Conservation (phyloP, 345 rosid genomes). For the Sonneratia caseolaris region DNA sequence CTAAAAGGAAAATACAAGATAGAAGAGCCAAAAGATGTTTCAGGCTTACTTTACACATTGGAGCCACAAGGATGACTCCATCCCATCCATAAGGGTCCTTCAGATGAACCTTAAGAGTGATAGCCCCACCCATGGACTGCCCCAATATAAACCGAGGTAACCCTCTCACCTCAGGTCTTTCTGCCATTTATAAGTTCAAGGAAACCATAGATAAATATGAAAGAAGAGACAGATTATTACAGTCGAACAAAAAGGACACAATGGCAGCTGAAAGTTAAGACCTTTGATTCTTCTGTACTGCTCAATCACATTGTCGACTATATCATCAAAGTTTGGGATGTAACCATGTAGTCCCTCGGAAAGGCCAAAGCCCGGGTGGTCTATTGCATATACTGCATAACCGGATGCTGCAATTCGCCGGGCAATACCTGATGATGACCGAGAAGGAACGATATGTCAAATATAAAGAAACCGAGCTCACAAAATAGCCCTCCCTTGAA, state of each 20-base stretch:
- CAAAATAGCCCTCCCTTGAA: background rate
- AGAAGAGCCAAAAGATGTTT: slow-evolving; percentile 4
- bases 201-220: background rate
- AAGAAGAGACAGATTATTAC: background rate
- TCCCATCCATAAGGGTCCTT: slow-evolving; percentile 82
- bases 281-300: slow-evolving; percentile 72
- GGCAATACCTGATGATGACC: slow-evolving; percentile 57
- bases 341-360: slow-evolving; percentile 94
- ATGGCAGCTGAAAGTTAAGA: slow-evolving; percentile 9
- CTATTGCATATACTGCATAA: slow-evolving; percentile 72
- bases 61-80: slow-evolving; percentile 84
- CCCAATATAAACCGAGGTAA: slow-evolving; percentile 72
- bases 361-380: slow-evolving; percentile 90
- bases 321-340: slow-evolving; percentile 55
- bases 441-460: background rate
- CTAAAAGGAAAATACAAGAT: background rate
- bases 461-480: background rate
- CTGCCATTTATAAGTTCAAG: slow-evolving; percentile 22
- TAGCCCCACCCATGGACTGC: slow-evolving; percentile 98
- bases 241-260: background rate
- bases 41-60: slow-evolving; percentile 83
- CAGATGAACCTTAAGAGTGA: slow-evolving; percentile 67
- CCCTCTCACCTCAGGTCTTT: slow-evolving; percentile 54
- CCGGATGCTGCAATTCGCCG: slow-evolving; percentile 58
- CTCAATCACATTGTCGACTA: slow-evolving; percentile 65